Percentiles rank a stretch among this genome's conserved stretches.
Conservation (phyloP, 2,329 filamentous ascomycete species). For the Fusarium sp. region DNA sequence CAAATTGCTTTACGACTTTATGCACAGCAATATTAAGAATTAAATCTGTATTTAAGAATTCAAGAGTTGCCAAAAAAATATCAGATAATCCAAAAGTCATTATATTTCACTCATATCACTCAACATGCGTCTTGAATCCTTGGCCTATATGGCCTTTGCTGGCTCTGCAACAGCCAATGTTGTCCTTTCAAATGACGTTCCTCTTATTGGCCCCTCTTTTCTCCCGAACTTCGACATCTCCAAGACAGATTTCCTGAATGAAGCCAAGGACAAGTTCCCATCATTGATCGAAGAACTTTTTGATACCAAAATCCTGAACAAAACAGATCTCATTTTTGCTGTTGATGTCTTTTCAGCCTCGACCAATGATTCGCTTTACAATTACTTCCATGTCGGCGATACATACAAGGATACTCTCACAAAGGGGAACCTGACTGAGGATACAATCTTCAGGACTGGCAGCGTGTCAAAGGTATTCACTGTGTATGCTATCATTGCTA, state of each 20-base stretch:
- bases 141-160: not conserved
- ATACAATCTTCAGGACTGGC: slow-evolving; percentile 21
- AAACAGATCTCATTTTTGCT: slow-evolving; percentile 33
- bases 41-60: not conserved
- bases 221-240: slow-evolving; percentile 36
- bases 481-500: slow-evolving; percentile 25
- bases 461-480: slow-evolving; percentile 38
- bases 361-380: slow-evolving; percentile 43
- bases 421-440: slow-evolving; percentile 23
- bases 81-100: not conserved
- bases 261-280: slow-evolving; percentile 29
- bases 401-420: slow-evolving; percentile 30
- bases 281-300: slow-evolving; percentile 22
- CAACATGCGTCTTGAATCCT: not conserved
- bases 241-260: slow-evolving; percentile 1
- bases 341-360: slow-evolving; percentile 45
- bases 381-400: slow-evolving; percentile 36
- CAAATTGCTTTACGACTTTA: not conserved
- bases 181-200: slow-evolving; percentile 27
- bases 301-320: slow-evolving; percentile 4
- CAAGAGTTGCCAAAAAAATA: not conserved
- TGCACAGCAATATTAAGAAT: not conserved
- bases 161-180: slow-evolving; percentile 7
- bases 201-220: slow-evolving; percentile 41
- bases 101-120: not conserved